Base-by-base conservation (phyloP, 441 rosid genomes). In the Erysimum cheiri region DNA sequence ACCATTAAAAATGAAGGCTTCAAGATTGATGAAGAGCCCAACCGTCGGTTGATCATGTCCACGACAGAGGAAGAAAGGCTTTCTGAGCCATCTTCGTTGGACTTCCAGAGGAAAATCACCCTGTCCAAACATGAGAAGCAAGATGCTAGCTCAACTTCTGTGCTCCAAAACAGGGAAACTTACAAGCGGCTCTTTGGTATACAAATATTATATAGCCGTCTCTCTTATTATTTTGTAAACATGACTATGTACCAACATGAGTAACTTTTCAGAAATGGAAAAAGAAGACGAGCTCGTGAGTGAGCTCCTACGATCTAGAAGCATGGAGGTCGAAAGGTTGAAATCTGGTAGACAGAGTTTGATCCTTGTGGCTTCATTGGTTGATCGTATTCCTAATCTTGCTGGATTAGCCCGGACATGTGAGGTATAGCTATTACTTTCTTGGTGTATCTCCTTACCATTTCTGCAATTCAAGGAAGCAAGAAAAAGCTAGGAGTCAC, bases 381-480 rank as follows among this genome's bases (percentile, higher is more conserved):
- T 92, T 71, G 97, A 95, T 79, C 94, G 99, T 47, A 87, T 92
- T 67, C 99, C 99, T 61, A 95, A 95, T 77, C 93, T 95, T 77
- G 98, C 98, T 50, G 97, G 99, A 56, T 82, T 95, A 83, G 93
- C 97, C 65, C 86, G 97, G 64, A 90, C 99, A 19, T 89, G 99
- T 77, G 97, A 95, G 96, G 98, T 90, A 80, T 75, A 64, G n/a
- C 48, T 33, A n/a, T 67, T 32, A 49, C 31, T 46, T 32, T 9
- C 39, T 29, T 32, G 8, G 6, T 41, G 28, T 64, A 22, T 22
- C 12, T 15, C 40, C 14, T 43, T 52, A 3, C 69, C 72, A 32
- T 43, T 39, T 41, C 28, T 19, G 32, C 48, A 40, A 40, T 57
- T 8, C 6, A 17, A 48, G 31, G 54, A 49, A 49, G 29, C 7